A percentile compares a stretch with the other conserved stretches of the same genome.
Evolutionary conservation across 225 moss, liverwort and hornwort genomes (phyloP).

Genomic region (Antitrichia curtipendula): DNA sequence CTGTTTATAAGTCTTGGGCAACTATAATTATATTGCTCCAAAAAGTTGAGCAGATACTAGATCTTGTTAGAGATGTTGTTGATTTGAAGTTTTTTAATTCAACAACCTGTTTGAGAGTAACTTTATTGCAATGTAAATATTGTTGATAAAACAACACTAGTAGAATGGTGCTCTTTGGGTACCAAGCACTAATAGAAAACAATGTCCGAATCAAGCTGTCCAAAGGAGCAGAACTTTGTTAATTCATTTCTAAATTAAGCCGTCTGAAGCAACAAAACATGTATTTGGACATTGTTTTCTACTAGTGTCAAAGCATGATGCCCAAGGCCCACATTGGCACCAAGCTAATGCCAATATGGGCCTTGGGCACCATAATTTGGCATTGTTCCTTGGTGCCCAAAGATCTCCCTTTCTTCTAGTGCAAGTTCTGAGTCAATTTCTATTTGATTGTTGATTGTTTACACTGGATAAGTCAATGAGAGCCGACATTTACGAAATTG

Average conservation of each 20-base stretch:
- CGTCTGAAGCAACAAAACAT: neutral
- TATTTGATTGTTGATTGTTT: neutral
- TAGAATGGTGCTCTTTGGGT: neutral
- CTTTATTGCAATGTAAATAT: neutral
- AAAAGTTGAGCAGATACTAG: neutral
- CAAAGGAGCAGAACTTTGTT: neutral
- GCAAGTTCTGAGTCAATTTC: neutral
- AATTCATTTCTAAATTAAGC: too few relatives aligned
- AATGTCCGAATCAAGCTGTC: neutral
- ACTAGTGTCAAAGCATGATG: neutral
- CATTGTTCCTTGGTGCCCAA: neutral
- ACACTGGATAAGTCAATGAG: neutral
- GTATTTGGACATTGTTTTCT: neutral
- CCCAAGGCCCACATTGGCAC: neutral
- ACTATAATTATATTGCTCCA: neutral
- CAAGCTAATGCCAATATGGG: neutral
- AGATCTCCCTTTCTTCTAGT: neutral
- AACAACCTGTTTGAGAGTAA: neutral
- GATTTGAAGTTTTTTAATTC: neutral
- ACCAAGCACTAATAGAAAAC: neutral
- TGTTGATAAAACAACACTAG: neutral
- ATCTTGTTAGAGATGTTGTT: neutral
- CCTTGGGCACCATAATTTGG: neutral
- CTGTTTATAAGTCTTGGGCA: neutral
- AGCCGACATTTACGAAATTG: neutral